Evolutionary conservation across 2,329 filamentous ascomycete genomes (phyloP).

Genomic region (Aspergillus versicolor): DNA sequence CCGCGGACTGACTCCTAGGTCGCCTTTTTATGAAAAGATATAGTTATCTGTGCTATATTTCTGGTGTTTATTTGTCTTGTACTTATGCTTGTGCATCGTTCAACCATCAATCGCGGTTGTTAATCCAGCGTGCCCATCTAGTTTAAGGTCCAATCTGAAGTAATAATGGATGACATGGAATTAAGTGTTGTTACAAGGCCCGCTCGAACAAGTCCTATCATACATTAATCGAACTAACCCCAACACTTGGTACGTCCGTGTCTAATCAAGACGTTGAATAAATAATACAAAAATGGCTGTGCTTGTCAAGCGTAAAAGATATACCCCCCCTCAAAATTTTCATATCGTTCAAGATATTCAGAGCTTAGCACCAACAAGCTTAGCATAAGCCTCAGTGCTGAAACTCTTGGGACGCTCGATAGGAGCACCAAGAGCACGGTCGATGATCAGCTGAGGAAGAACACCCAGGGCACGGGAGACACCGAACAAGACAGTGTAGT

Average conservation of each 20-base stretch:
- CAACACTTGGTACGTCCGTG: slow-evolving; percentile 33
- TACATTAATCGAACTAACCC: slow-evolving; percentile 35
- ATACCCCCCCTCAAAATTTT: slow-evolving; percentile 11
- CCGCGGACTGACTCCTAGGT: too few species aligned
- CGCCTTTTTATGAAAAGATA: too few species aligned
- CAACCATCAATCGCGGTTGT: too few species aligned
- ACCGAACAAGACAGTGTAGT: slow-evolving; percentile 99
- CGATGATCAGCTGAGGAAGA: slow-evolving; percentile 98
- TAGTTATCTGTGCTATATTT: too few species aligned
- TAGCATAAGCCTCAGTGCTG: slow-evolving; percentile 94
- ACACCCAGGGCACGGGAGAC: slow-evolving; percentile 98
- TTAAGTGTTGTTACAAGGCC: slow-evolving; percentile 39
- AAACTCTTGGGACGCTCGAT: slow-evolving; percentile 99
- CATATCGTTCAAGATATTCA: slow-evolving; percentile 53
- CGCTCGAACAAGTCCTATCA: slow-evolving; percentile 42
- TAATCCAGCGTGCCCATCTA: background rate
- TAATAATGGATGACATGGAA: slow-evolving; percentile 14
- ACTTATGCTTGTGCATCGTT: too few species aligned
- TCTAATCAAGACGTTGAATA: slow-evolving; percentile 17
- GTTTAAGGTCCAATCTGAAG: background rate
- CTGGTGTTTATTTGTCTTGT: too few species aligned
- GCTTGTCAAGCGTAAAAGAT: slow-evolving; percentile 20
- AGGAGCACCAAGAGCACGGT: slow-evolving; percentile 92
- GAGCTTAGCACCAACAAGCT: slow-evolving; percentile 86
- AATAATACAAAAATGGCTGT: slow-evolving; percentile 25